Conservation (phyloP, 495 filamentous ascomycete species). For the Letharia columbiana region DNA sequence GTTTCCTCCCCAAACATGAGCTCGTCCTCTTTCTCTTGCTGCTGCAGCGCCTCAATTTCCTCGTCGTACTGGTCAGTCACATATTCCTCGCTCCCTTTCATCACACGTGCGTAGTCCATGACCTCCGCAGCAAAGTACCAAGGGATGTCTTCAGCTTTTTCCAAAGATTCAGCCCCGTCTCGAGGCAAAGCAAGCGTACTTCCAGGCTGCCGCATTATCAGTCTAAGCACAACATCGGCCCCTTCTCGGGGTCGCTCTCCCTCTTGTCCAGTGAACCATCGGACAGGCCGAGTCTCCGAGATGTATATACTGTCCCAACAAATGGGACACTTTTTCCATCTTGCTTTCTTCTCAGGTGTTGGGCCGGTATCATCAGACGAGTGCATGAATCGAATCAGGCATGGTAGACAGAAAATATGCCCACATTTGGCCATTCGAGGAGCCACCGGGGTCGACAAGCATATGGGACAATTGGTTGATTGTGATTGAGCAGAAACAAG, state of each 20-base stretch:
- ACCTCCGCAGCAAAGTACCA: conserved; percentile 94
- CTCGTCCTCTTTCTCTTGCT: conserved; percentile 80
- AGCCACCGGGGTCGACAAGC: conserved; percentile 80
- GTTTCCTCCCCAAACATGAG: conserved; percentile 87
- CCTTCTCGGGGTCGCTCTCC: conserved; percentile 68
- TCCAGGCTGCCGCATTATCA: conserved; percentile 68
- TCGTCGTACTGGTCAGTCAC: conserved; percentile 69
- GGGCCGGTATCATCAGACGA: conserved; percentile 59
- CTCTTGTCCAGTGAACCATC: conserved; percentile 89
- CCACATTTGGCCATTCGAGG: conserved; percentile 97
- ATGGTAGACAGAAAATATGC: conserved; percentile 94
- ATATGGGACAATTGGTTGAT: conserved; percentile 82
- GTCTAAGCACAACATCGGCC: conserved; percentile 75
- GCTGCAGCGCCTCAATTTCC: conserved; percentile 65
- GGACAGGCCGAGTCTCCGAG: conserved; percentile 79
- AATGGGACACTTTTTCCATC: conserved; percentile 94
- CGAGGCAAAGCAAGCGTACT: conserved; percentile 81
- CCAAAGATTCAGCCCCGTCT: conserved; percentile 66
- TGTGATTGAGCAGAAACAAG: conserved; percentile 86
- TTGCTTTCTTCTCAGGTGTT: conserved; percentile 57
- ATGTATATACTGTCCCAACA: conserved; percentile 86
- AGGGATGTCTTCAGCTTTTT: conserved; percentile 64
- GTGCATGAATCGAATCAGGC: conserved; percentile 93
- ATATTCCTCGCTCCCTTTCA: conserved; percentile 88
- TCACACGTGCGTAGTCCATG: conserved; percentile 87